Conservation (phyloP, 2,329 filamentous ascomycete species). For the Apiospora rasikravindrae region DNA sequence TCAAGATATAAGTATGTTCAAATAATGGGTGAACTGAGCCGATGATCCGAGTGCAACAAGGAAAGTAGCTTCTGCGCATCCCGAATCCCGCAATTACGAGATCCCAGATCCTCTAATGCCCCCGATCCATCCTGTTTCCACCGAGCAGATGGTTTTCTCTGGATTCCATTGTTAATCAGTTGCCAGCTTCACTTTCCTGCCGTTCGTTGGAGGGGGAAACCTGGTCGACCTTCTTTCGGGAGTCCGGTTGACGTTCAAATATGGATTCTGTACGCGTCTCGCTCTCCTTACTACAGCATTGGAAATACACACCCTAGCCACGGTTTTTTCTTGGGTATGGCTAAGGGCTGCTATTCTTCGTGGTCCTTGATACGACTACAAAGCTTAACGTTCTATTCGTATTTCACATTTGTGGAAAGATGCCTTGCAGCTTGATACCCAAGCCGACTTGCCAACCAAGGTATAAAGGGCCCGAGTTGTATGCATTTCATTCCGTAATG, state of each 20-base stretch:
- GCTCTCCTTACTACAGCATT: too few species aligned
- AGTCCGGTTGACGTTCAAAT: background rate
- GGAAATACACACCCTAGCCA: background rate
- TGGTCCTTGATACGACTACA: background rate
- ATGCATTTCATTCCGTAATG: background rate
- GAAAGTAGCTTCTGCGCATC: background rate
- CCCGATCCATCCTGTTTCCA: background rate
- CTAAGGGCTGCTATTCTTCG: background rate
- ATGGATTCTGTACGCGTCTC: background rate
- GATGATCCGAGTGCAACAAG: background rate
- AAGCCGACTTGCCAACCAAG: too few species aligned
- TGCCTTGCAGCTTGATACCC: background rate
- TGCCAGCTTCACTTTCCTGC: background rate
- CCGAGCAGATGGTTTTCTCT: background rate
- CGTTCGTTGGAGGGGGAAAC: background rate
- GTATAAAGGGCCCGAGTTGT: background rate
- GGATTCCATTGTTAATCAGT: background rate
- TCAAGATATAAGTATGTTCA: background rate
- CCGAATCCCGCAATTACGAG: slow-evolving; percentile 12
- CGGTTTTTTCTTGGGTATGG: background rate
- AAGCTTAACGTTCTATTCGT: background rate
- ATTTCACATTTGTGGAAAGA: background rate
- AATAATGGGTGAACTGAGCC: background rate
- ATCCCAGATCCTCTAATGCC: background rate
- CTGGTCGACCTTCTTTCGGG: background rate